Conservation (phyloP, 2,329 filamentous ascomycete species). For the Fusarium dimerum region DNA sequence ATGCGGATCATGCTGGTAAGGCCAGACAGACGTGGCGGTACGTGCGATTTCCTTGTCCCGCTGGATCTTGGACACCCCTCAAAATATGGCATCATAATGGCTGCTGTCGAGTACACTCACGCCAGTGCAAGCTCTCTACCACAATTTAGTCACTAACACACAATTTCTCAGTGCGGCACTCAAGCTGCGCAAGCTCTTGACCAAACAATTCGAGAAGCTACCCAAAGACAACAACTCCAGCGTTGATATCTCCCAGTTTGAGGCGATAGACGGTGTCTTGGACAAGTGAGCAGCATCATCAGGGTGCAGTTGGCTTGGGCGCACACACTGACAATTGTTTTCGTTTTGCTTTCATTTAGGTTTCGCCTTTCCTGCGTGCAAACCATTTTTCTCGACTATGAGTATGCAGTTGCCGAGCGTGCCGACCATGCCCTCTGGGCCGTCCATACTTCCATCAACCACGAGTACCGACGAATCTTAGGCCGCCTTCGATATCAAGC, state of each 20-base stretch:
- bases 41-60: constrained; percentile 22
- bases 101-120: constrained; percentile 6
- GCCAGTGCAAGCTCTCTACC: constrained; percentile 2
- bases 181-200: constrained; percentile 45
- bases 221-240: constrained; percentile 37
- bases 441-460: constrained; percentile 75
- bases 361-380: constrained; percentile 72
- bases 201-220: constrained; percentile 46
- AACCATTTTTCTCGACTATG: constrained; percentile 71
- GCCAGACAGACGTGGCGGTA: constrained; percentile 44
- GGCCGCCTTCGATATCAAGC: constrained; percentile 53
- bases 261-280: constrained; percentile 45
- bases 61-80: not conserved
- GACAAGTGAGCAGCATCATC: constrained; percentile 38
- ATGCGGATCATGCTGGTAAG: constrained; percentile 27
- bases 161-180: constrained; percentile 39
- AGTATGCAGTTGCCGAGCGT: constrained; percentile 61
- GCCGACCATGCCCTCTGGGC: constrained; percentile 77
- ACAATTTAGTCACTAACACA: constrained; percentile 25
- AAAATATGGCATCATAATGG: constrained; percentile 2
- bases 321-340: constrained; percentile 10
- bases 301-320: constrained; percentile 4
- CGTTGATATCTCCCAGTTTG: constrained; percentile 44
- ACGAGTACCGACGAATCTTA: constrained; percentile 72
- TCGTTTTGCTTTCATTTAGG: constrained; percentile 39